Percentiles rank a stretch among this genome's conserved stretches.
Evolutionary conservation across 768 basidiomycete genomes (phyloP).

Genomic region (Termitomyces sp.): DNA sequence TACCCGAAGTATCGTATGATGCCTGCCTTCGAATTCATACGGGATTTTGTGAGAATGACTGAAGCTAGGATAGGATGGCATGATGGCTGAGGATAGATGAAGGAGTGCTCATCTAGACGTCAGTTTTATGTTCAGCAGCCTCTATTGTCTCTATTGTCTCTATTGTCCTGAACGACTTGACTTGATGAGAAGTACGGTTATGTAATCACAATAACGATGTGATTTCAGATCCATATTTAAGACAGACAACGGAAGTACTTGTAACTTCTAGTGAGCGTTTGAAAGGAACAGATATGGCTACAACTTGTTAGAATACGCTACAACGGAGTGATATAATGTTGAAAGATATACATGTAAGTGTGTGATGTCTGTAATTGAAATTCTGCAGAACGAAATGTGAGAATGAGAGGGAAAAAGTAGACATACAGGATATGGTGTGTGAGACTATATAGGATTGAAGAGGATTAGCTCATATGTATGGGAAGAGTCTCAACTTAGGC

Average conservation of each 20-base stretch:
- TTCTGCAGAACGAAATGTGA: not conserved
- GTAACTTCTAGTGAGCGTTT: not conserved
- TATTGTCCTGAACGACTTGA: slow-evolving; percentile 5
- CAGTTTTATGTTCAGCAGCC: slow-evolving; percentile 19
- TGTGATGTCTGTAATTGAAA: not conserved
- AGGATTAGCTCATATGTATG: not conserved
- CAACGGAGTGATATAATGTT: not conserved
- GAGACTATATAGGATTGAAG: not conserved
- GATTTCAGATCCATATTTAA: not conserved
- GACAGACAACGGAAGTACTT: no score
- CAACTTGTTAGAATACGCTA: slow-evolving; percentile 7
- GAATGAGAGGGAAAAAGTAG: not conserved
- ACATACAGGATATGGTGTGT: slow-evolving; percentile 1
- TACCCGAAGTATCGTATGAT: not conserved
- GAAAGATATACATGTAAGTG: not conserved
- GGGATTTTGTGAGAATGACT: not conserved
- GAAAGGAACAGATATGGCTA: slow-evolving; percentile 3
- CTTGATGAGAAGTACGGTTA: slow-evolving; percentile 10
- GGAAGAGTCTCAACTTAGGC: slow-evolving; percentile 13
- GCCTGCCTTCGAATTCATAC: not conserved
- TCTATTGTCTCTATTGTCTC: slow-evolving; percentile 28
- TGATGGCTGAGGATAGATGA: slow-evolving; percentile 13
- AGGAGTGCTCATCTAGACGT: not conserved
- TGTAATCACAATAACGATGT: slow-evolving; percentile 23
- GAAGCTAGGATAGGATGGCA: not conserved